Evolutionary conservation across 2,329 filamentous ascomycete species (phyloP), one percentile per base, ranked within the genome.

Genomic region (Laburnicola sp.): DNA sequence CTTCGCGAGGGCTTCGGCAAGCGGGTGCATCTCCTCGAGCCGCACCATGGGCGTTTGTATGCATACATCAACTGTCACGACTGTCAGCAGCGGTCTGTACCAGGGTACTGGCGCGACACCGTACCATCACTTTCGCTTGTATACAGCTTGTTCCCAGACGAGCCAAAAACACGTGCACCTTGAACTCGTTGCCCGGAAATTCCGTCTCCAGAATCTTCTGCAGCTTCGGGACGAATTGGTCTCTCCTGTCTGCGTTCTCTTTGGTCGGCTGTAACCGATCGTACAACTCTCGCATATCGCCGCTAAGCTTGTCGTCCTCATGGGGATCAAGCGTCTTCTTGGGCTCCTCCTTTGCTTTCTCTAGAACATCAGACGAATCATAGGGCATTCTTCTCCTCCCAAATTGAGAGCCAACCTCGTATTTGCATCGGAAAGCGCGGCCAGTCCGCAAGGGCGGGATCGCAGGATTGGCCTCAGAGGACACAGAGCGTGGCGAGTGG

Each of bases 121-220:
- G 64, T 78, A 96, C 91, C 90, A 77, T 99, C 94, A 45, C 94
- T 99, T 69, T 97, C 91, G 73, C 91, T 92, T 30, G 93, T 96
- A 74, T 91, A 97, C 50, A 99, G 78, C 71, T 94, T 78, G 73
- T 99, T 99, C 41, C 94, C 94, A 3, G 94, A 97, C 4, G 94
- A 97, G n/a, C 94, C 94, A 80, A 99, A 99, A n/a, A n/a, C 11
- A 97, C 85, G 71, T 94, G 87, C 31, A 97, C 94, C 60, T 84
- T 86, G 66, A 97, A 97, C 54, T 95, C 83, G 65, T 91, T 87
- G 1, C 89, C 91, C 1, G 94, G 94, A 90, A 93, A 99, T 69
- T 95, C 86, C 6, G 89, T 83, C 65, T 95, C 94, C 70, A 99
- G 85, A 35, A 97, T 84, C 60, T 82, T 86, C 74, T 96, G 89